Evolutionary conservation across 1,284 basidiomycete genomes (phyloP).

Genomic region (Heterobasidion irregulare): DNA sequence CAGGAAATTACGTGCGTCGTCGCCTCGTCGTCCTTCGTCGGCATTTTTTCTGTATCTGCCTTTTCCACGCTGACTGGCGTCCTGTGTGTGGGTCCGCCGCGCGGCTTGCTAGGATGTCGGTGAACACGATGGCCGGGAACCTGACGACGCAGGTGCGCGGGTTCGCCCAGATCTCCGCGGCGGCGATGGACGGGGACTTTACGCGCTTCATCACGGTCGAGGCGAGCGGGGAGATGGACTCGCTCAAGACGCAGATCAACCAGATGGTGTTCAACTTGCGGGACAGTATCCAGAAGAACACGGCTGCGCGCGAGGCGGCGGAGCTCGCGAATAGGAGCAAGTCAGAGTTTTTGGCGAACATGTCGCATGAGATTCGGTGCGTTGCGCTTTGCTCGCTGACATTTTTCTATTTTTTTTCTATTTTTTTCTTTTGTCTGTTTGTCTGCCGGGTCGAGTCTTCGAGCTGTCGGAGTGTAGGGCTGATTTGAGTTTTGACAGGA

Average conservation of each 20-base stretch:
- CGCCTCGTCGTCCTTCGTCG: not conserved
- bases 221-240: conserved; percentile 98
- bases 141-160: conserved; percentile 98
- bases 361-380: conserved; percentile 92
- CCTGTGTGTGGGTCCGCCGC: no score
- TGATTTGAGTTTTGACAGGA: conserved; percentile 39
- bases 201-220: conserved; percentile 99
- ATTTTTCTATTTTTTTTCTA: not conserved
- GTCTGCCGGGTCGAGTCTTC: no score
- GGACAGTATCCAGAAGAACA: conserved; percentile 98
- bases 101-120: conserved; percentile 51
- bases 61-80: not conserved
- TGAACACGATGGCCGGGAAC: conserved; percentile 95
- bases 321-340: conserved; percentile 95
- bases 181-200: conserved; percentile 98
- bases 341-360: conserved; percentile 97
- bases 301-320: conserved; percentile 93
- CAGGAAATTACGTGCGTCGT: conserved; percentile 90
- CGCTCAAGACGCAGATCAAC: conserved; percentile 98
- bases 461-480: no score
- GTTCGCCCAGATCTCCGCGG: conserved; percentile 97
- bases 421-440: not conserved
- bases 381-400: conserved; percentile 18
- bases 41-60: conserved; percentile 3
- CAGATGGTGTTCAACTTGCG: conserved; percentile 99